Conservation (phyloP, 169 alveolate genomes). For the Pseudocohnilembus persalinus region DNA sequence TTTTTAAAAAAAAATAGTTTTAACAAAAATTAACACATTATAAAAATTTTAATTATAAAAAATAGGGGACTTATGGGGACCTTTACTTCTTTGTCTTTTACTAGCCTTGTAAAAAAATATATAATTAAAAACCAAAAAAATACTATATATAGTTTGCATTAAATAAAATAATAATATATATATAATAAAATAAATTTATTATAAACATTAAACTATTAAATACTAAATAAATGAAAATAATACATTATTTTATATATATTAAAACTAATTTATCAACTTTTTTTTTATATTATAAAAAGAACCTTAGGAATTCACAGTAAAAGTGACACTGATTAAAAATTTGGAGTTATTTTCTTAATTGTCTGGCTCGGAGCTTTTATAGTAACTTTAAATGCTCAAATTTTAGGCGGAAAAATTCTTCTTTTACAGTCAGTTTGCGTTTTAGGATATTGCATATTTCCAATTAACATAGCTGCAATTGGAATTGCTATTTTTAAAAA, state of each 20-base stretch:
- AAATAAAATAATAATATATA: neutral
- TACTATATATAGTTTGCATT: neutral
- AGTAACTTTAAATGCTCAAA: constrained; percentile 72
- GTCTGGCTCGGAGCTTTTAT: constrained; percentile 83
- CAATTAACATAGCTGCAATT: constrained; percentile 73
- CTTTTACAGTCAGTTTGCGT: constrained; percentile 77
- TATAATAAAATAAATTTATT: no score
- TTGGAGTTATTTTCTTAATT: constrained; percentile 70
- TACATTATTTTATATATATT: no score
- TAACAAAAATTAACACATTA: neutral
- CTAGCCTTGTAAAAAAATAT: constrained; percentile 51
- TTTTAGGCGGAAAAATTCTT: constrained; percentile 78
- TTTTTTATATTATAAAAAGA: neutral
- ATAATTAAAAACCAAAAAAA: neutral
- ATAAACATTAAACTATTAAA: neutral
- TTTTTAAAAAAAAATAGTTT: neutral
- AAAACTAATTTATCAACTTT: no score
- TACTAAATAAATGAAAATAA: neutral
- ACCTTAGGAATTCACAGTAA: constrained; percentile 8
- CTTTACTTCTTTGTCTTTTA: constrained; percentile 73
- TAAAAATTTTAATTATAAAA: neutral
- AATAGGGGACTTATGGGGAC: constrained; percentile 89
- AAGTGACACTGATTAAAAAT: constrained; percentile 50
- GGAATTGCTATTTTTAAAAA: constrained; percentile 39
- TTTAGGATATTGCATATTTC: constrained; percentile 83